Evolutionary conservation across 148 eudicot genomes (phyloP), one percentile per base, ranked within the genome.

Genomic region (Dianthus caryophyllus): DNA sequence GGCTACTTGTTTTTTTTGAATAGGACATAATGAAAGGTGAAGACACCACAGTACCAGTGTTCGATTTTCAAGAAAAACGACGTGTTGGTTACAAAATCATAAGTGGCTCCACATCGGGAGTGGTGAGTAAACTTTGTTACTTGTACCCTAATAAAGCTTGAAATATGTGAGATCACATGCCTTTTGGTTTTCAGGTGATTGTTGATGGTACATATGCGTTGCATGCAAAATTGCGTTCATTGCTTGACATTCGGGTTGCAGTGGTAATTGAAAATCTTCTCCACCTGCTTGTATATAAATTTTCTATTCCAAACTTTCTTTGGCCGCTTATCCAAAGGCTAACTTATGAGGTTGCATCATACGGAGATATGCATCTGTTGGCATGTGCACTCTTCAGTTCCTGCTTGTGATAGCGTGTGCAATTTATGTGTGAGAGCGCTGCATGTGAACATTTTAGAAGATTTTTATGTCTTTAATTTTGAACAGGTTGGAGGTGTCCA

Each of bases 191-290:
- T 61, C 73, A 95, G 99, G 91, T 95, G 30, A 84, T 95, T 83
- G 99, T 95, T 65, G 99, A 95, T 82, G 99, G 99, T 76, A 88
- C 96, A 30, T 95, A 88, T 78, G 99, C 99, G 53, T 82, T 95
- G 68, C 97, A 95, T 85, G 85, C 99, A 51, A 90, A 86, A 75
- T 65, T 95, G 71, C 97, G 99, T 18, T 90, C 99, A 58, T 80
- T 90, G 81, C 83, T 95, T 38, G 99, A 95, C 82, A 95, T 95
- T 78, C 84, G 99, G 78, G 99, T 95, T 73, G 99, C 99, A 73
- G 97, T 95, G 99, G 99, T 95, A 95, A 80, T 26, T 57, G 55
- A 66, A 33, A 33, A 48, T 51, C 44, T 52, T 70, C 68, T 47
- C 43, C 4, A 25, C 14, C 67, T 26, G 1, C 17, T 46, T 64